These are phyloP conservation scores for Murraya paniculata DNA, from an alignment of 345 rosid species.

Conservation along the genomic window DNA sequence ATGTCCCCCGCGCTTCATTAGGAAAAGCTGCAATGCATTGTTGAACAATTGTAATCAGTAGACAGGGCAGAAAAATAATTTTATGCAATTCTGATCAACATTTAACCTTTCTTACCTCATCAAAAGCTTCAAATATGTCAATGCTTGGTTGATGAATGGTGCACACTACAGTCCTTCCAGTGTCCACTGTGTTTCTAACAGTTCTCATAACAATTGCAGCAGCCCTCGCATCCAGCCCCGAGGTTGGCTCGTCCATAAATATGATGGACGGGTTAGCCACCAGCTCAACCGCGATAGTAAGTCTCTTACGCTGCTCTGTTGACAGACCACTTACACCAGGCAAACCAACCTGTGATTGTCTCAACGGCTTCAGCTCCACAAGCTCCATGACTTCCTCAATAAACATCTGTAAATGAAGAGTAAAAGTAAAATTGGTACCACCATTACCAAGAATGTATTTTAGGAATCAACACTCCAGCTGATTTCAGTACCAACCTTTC, in stretches of 20 bases:
- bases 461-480: slow-evolving; percentile 32
- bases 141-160: slow-evolving; percentile 96
- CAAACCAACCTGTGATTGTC: slow-evolving; percentile 76
- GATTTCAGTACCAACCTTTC: slow-evolving; percentile 32
- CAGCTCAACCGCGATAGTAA: slow-evolving; percentile 88
- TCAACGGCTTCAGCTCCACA: slow-evolving; percentile 61
- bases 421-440: not conserved
- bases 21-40: slow-evolving; percentile 27
- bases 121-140: slow-evolving; percentile 88
- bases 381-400: slow-evolving; percentile 92
- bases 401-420: slow-evolving; percentile 51
- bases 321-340: slow-evolving; percentile 88
- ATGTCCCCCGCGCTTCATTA: slow-evolving; percentile 41
- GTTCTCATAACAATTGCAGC: slow-evolving; percentile 96
- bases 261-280: slow-evolving; percentile 93
- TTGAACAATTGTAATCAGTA: not conserved
- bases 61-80: not conserved
- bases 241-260: slow-evolving; percentile 96
- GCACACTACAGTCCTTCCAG: slow-evolving; percentile 90
- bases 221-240: slow-evolving; percentile 94
- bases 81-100: not conserved
- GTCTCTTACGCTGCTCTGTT: slow-evolving; percentile 83
- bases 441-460: not conserved
- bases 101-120: slow-evolving; percentile 57
- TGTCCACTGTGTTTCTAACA: slow-evolving; percentile 88